phyloP scores from a whole-genome alignment of 768 basidiomycete species.

The Boletales sp. region DNA sequence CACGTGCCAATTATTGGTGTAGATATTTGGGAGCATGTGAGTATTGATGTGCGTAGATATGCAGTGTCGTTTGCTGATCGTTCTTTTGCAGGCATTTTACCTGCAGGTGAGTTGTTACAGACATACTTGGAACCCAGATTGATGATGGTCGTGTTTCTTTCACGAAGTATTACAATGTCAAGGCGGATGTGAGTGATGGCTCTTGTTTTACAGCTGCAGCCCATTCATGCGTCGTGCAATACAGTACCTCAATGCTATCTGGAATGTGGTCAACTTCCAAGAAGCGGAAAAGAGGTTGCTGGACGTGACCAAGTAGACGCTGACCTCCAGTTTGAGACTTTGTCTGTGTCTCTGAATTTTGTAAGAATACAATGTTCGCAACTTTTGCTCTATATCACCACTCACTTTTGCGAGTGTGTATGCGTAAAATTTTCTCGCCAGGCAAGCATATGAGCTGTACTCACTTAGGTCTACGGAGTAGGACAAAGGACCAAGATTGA shows the following conservation, averaged over 20 bases:
- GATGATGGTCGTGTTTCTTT: slow-evolving; percentile 15
- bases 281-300: slow-evolving; percentile 70
- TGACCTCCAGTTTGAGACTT: too few relatives aligned
- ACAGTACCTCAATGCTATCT: slow-evolving; percentile 92
- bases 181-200: slow-evolving; percentile 72
- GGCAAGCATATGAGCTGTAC: too few relatives aligned
- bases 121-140: neutral
- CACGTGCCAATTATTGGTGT: slow-evolving; percentile 92
- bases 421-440: too few relatives aligned
- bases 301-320: slow-evolving; percentile 34
- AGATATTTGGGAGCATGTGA: slow-evolving; percentile 94
- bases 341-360: too few relatives aligned
- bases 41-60: slow-evolving; percentile 28
- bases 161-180: slow-evolving; percentile 83
- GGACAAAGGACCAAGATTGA: too few relatives aligned
- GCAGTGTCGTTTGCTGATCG: neutral
- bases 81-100: slow-evolving; percentile 60
- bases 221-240: slow-evolving; percentile 1
- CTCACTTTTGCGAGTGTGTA: too few relatives aligned
- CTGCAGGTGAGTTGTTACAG: slow-evolving; percentile 22
- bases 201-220: neutral
- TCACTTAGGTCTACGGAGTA: too few relatives aligned
- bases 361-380: too few relatives aligned
- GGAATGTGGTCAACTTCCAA: slow-evolving; percentile 95
- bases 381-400: too few relatives aligned